Evolutionary conservation across 148 eudicot genomes (phyloP), one percentile per base, ranked within the genome.

Genomic region (Beta vulgaris): DNA sequence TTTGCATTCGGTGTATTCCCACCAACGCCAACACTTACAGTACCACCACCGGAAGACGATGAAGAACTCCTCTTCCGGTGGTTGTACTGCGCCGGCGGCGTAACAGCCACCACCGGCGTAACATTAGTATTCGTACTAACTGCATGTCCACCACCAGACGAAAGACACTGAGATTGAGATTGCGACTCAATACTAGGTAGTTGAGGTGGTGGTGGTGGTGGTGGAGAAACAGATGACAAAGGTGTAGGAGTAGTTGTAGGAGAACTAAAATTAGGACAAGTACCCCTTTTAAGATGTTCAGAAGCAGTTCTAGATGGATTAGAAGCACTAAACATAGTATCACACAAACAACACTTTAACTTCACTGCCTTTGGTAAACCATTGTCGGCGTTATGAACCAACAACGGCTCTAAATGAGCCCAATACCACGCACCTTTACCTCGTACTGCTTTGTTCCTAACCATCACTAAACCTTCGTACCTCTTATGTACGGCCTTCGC

Each of bases 381-480:
- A 9, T 87, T 84, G 1, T 92, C 97, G 59, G 86, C 63, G 76
- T 87, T 81, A 40, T 77, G 87, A 4, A 92, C 87, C 26, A 95
- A 80, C 8, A 86, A 80, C 0, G 99, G 97, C 79, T 95, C 97
- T 0, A 95, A 78, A 77, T 95, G 96, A 3, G 88, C 83, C 99
- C 99, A 95, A 69, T 95, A 95, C 99, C 99, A 95, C 5, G 99
- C 99, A 19, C 99, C 97, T 80, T 95, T 95, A 3, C 99, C 99
- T 70, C 85, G 88, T 0, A 95, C 68, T 15, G 99, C 97, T 63
- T 92, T 95, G n/a, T 82, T 92, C 68, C 96, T 86, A 21, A 92
- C 97, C 90, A 80, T 89, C 40, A 91, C 75, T 14, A 95, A 44
- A 14, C 94, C 92, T 13, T 90, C 96, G 39, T 84, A 95, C 44